Evolutionary conservation across 108 stramenopile species (phyloP), one percentile per base, ranked within the genome.

Genomic region (Nannochloropsis salina): DNA sequence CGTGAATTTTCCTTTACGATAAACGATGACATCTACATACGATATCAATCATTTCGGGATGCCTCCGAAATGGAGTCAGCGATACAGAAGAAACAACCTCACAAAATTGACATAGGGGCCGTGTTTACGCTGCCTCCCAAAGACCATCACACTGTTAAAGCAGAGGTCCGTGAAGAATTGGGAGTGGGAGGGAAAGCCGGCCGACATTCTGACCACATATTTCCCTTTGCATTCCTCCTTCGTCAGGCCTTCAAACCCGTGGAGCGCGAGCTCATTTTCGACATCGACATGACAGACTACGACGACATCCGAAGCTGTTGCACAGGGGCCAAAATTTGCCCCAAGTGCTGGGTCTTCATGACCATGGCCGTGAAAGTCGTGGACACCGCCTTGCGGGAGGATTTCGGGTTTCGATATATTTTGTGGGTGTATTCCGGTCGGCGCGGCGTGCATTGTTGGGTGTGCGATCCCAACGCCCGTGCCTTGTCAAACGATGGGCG

Each of bases 391-490:
- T 86, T 97, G 45, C 80, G 92, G 43, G 91, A 95, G 80, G 99
- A 99, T 90, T 99, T 99, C 91, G 98, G 96, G 3, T 99, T 98
- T 90, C 85, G 94, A 87, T 95, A 98, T 87, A 89, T 99, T 81
- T 93, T 97, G 8, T 99, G 98, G 98, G 93, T 99, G 80, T 99
- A 98, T 90, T 97, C 96, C 8, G 99, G 99, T 20, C 94, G 99
- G 45, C 96, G 99, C 89, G 99, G 99, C n/a, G 95, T 99, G 84
- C 99, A 99, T 91, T 97, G 97, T 86, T 99, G 99, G 99, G 97
- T 99, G 22, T 95, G 95, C 86, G 99, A 99, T 85, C 94, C 94
- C 80, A 61, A 81, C 20, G 98, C 98, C 2, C 90, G 98, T 61
- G 90, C 80, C 82, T 93, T 99, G 22, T 88, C 93, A 15, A 96